Conservation (phyloP, 2,329 filamentous ascomycete species). For the Botrytis cinerea region DNA sequence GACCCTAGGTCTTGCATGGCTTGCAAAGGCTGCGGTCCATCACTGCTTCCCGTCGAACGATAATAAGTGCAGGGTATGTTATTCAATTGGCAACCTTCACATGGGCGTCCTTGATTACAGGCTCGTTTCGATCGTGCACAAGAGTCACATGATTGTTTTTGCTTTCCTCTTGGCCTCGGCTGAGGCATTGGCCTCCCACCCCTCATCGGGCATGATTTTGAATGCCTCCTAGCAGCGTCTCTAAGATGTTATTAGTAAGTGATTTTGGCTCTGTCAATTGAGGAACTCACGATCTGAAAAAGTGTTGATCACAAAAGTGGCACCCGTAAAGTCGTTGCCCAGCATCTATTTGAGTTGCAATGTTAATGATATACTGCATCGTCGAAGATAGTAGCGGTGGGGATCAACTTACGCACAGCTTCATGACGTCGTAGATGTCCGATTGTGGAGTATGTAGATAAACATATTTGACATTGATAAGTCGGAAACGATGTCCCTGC, state of each 20-base stretch:
- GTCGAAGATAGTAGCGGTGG: background rate
- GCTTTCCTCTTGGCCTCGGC: constrained; percentile 18
- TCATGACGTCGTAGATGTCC: constrained; percentile 23
- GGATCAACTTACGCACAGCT: constrained; percentile 17
- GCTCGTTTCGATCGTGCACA: constrained; percentile 23
- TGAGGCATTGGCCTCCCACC: constrained; percentile 15
- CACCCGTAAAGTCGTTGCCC: constrained; percentile 12
- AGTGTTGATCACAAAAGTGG: constrained; percentile 17
- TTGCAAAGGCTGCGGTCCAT: background rate
- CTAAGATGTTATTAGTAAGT: background rate
- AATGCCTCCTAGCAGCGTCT: constrained; percentile 23
- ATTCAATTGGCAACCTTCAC: constrained; percentile 7
- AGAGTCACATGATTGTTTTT: constrained; percentile 23
- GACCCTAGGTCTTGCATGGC: background rate
- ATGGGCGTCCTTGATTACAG: constrained; percentile 18
- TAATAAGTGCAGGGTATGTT: constrained; percentile 5
- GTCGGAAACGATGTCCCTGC: constrained; percentile 7
- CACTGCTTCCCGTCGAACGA: constrained; percentile 9
- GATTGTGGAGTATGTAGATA: constrained; percentile 19
- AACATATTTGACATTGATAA: constrained; percentile 19
- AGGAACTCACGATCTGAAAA: constrained; percentile 14
- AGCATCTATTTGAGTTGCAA: constrained; percentile 2
- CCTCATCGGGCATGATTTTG: constrained; percentile 20
- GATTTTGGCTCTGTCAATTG: background rate
- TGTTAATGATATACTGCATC: background rate